Evolutionary conservation across 441 rosid species (phyloP).

Genomic region (Populus hybrid): DNA sequence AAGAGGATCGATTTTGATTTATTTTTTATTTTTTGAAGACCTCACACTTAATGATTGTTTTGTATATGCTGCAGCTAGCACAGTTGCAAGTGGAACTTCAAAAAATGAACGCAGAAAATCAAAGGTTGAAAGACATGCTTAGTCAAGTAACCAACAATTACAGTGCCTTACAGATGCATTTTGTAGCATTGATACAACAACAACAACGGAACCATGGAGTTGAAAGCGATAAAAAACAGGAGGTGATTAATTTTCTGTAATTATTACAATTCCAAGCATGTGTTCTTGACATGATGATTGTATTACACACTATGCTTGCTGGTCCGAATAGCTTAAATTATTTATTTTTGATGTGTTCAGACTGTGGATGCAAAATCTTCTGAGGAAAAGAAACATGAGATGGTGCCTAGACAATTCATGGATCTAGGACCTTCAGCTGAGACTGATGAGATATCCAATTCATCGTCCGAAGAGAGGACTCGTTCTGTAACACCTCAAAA

Average conservation of each 20-base stretch:
- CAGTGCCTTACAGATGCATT: slow-evolving; percentile 62
- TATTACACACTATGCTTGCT: background rate
- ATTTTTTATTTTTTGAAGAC: background rate
- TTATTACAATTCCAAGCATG: background rate
- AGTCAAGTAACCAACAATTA: slow-evolving; percentile 63
- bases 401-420: slow-evolving; percentile 63
- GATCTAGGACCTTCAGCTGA: slow-evolving; percentile 55
- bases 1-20: background rate
- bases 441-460: slow-evolving; percentile 38
- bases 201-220: slow-evolving; percentile 36
- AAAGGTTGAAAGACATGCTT: slow-evolving; percentile 64
- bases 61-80: slow-evolving; percentile 33
- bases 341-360: slow-evolving; percentile 9
- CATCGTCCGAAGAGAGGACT: slow-evolving; percentile 59
- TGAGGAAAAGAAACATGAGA: slow-evolving; percentile 37
- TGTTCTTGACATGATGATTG: background rate
- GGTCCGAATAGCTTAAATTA: background rate
- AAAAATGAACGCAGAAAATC: slow-evolving; percentile 65
- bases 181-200: slow-evolving; percentile 56
- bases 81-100: slow-evolving; percentile 64
- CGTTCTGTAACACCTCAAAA: slow-evolving; percentile 36
- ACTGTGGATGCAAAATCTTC: slow-evolving; percentile 30
- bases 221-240: slow-evolving; percentile 25
- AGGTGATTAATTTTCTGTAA: slow-evolving; percentile 25
- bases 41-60: background rate